These are phyloP conservation scores for Kwoniella bestiolae DNA, from an alignment of 768 basidiomycete species.

Conservation along the genomic window DNA sequence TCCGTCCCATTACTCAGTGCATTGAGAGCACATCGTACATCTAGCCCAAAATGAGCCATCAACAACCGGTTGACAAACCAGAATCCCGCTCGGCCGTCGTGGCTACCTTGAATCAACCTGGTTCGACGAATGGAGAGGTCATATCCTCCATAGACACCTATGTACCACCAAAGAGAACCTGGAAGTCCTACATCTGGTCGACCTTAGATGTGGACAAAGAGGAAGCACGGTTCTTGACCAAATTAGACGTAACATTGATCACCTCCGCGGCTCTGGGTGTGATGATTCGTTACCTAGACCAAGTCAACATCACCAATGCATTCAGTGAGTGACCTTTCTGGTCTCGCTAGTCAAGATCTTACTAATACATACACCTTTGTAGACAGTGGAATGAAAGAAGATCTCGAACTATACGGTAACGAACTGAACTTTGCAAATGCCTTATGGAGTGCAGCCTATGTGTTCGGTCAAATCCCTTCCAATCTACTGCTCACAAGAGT, in stretches of 20 bases:
- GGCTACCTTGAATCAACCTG: slow-evolving; percentile 1
- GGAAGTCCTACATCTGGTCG: slow-evolving; percentile 42
- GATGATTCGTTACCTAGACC: slow-evolving; percentile 45
- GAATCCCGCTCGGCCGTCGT: not conserved
- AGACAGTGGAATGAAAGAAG: slow-evolving; percentile 50
- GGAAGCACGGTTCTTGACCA: slow-evolving; percentile 38
- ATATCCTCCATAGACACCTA: slow-evolving; percentile 11
- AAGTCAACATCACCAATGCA: slow-evolving; percentile 48
- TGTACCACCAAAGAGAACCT: slow-evolving; percentile 23
- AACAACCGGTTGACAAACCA: not conserved
- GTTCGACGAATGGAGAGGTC: not conserved
- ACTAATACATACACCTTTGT: not conserved
- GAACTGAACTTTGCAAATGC: slow-evolving; percentile 50
- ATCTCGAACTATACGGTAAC: slow-evolving; percentile 43
- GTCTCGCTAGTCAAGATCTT: slow-evolving; percentile 1
- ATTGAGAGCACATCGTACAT: too few relatives aligned
- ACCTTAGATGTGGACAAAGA: slow-evolving; percentile 33
- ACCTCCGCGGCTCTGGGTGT: slow-evolving; percentile 40
- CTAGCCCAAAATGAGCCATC: not conserved
- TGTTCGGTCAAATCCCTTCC: slow-evolving; percentile 43
- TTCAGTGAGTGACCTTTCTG: slow-evolving; percentile 37
- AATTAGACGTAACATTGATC: slow-evolving; percentile 42
- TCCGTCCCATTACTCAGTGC: too few relatives aligned
- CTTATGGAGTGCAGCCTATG: slow-evolving; percentile 45
- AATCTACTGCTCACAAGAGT: slow-evolving; percentile 39